Conservation (phyloP, 1,139 yeast genomes). For the Maudiozyma humilis region DNA sequence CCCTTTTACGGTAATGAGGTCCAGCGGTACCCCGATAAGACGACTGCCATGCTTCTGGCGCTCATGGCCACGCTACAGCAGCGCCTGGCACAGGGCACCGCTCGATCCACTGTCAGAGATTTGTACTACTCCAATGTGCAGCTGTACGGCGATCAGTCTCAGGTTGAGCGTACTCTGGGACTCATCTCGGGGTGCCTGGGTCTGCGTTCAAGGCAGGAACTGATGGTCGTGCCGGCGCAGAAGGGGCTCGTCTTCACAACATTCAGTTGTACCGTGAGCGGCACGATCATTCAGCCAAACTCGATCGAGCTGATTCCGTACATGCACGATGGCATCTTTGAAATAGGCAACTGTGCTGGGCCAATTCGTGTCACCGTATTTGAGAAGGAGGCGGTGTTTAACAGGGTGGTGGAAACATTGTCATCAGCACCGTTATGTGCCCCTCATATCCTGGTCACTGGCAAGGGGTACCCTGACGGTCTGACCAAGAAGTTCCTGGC, state of each 20-base stretch:
- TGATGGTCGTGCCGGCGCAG: constrained; percentile 31
- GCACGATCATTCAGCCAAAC: constrained; percentile 9
- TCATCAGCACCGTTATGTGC: no score
- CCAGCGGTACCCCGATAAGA: no score
- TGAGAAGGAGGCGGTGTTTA: constrained; percentile 31
- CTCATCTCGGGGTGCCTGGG: constrained; percentile 17
- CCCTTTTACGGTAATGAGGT: constrained; percentile 6
- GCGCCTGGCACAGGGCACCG: constrained; percentile 6
- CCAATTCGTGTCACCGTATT: constrained; percentile 17
- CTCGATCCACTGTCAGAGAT: constrained; percentile 28
- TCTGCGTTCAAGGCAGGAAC: constrained; percentile 12
- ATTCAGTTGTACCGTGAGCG: not conserved
- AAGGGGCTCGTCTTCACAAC: constrained; percentile 29
- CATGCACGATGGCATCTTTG: constrained; percentile 1
- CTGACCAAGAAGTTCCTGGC: constrained; percentile 25
- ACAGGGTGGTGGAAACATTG: constrained; percentile 15
- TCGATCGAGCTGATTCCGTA: constrained; percentile 11
- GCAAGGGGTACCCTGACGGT: constrained; percentile 34
- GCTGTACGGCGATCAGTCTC: constrained; percentile 23
- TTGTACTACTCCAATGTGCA: constrained; percentile 31
- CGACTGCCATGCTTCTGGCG: constrained; percentile 15
- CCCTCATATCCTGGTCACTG: constrained; percentile 28
- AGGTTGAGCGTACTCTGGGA: constrained; percentile 21
- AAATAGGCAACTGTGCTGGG: not conserved
- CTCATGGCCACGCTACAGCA: constrained; percentile 14